phyloP scores from a whole-genome alignment of 2,329 filamentous ascomycete species.

The Cladophialophora carrionii region DNA sequence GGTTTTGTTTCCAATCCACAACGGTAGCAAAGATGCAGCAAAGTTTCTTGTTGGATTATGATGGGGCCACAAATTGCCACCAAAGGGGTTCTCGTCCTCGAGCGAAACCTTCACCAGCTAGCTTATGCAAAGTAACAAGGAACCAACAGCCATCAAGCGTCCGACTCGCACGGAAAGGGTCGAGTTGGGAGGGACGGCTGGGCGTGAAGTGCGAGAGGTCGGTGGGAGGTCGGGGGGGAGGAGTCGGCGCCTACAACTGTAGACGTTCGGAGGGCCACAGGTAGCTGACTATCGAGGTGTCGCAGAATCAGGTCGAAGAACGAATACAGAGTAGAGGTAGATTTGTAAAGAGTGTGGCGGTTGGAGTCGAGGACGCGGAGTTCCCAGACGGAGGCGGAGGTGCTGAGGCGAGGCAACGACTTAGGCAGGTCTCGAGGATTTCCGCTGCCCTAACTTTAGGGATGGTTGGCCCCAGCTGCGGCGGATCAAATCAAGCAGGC shows the following conservation, averaged over 20 bases:
- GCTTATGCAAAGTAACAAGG: constrained; percentile 7
- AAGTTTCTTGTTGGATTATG: neutral
- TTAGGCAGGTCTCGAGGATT: constrained; percentile 17
- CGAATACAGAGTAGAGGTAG: constrained; percentile 5
- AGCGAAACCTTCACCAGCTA: constrained; percentile 9
- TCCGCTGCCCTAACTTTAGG: constrained; percentile 5
- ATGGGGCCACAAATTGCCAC: neutral
- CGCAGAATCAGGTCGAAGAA: constrained; percentile 3
- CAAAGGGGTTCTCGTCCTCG: neutral
- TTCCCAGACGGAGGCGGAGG: constrained; percentile 29
- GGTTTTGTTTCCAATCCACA: constrained; percentile 5
- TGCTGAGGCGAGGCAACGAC: constrained; percentile 24
- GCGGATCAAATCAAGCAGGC: constrained; percentile 7
- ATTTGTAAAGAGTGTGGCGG: constrained; percentile 31
- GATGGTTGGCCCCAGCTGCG: constrained; percentile 6
- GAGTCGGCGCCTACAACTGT: constrained; percentile 8
- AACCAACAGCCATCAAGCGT: constrained; percentile 26
- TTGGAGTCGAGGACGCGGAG: constrained; percentile 29
- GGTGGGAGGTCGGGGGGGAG: neutral
- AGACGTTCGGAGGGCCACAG: neutral
- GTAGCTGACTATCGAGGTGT: neutral
- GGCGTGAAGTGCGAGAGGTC: neutral
- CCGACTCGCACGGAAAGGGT: neutral
- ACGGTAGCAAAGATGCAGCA: neutral
- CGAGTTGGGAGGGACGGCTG: too few species aligned